Evolutionary conservation across 2,329 filamentous ascomycete species (phyloP), one percentile per base, ranked within the genome.

Genomic region (Fusarium penzigii): DNA sequence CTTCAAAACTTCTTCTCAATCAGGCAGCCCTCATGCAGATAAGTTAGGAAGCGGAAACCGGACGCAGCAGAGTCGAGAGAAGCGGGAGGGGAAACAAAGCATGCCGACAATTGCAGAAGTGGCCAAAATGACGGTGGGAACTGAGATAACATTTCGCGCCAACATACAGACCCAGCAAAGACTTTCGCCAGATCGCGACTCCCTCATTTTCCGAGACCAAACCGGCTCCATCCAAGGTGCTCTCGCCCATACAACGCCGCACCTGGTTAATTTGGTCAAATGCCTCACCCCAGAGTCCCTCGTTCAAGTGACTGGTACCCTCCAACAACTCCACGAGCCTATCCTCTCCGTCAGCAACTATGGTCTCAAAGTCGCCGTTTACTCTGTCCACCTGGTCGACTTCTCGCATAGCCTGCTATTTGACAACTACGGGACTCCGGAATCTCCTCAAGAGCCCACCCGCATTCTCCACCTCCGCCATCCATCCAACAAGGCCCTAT

Each of bases 151-250:
- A 52, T 73, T 75, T 53, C 67, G 72, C 46, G 72, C 70, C 36
- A 66, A 70, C 44, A 70, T 71, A 17, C 60, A 70, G 53, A 89
- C 91, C 53, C 79, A 93, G 50, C 85, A 92, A 40, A 87, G 87
- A 64, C 82, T 96, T 75, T 92, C 90, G 67, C 81, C 88, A 61
- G 87, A 88, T 62, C 78, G 96, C 32, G 89, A 90, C 63, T 96
- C 96, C 71, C 75, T 96, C 42, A 82, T 95, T 53, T 87, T 96
- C 67, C 86, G 92, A 51, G 90, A 96, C 72, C 88, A 92, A 72
- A 85, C 88, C 11, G 79, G 82, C 58, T 93, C 90, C 25, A 83
- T 96, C 48, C 92, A 96, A 70, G 91, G 90, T 57, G 89, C 96
- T 2, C 76, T 96, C 13, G 55, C 68, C 49, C 69, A 67, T 59